Evolutionary conservation across 768 basidiomycete genomes (phyloP).

Genomic region (Termitomyces sp.): DNA sequence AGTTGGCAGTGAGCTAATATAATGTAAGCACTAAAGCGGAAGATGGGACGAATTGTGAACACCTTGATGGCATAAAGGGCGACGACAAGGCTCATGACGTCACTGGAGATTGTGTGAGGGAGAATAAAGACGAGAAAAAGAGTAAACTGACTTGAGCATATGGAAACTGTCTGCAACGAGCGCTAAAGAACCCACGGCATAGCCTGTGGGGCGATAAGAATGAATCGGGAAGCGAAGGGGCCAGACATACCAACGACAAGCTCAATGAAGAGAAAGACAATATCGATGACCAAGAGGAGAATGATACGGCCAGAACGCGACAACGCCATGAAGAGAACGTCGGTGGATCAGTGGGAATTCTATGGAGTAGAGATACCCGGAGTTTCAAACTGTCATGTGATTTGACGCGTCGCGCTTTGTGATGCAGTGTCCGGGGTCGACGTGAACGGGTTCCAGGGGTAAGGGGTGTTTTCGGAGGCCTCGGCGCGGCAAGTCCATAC

Average conservation of each 20-base stretch:
- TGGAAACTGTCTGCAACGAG: constrained; percentile 97
- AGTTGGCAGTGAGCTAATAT: constrained; percentile 56
- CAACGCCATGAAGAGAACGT: constrained; percentile 24
- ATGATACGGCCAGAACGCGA: constrained; percentile 73
- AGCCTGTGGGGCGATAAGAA: constrained; percentile 46
- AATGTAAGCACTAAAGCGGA: constrained; percentile 2
- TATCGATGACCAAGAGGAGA: constrained; percentile 77
- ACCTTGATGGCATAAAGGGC: constrained; percentile 94
- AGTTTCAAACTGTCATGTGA: background rate
- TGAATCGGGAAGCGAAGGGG: constrained; percentile 1
- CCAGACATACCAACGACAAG: constrained; percentile 62
- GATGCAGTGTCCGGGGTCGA: too few species aligned
- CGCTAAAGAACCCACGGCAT: constrained; percentile 93
- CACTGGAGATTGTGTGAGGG: constrained; percentile 43
- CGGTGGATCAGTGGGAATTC: background rate
- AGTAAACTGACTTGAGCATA: constrained; percentile 83
- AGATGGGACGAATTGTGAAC: constrained; percentile 1
- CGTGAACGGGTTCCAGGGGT: too few species aligned
- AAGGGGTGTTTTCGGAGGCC: too few species aligned
- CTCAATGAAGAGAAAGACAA: constrained; percentile 83
- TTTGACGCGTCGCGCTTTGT: background rate
- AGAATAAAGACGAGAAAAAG: constrained; percentile 1
- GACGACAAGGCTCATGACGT: constrained; percentile 92
- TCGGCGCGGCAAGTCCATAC: too few species aligned
- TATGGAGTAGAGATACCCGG: background rate